Evolutionary conservation across 2,329 filamentous ascomycete genomes (phyloP), one percentile per base, ranked within the genome.

Genomic region (Albifimbria verrucaria): DNA sequence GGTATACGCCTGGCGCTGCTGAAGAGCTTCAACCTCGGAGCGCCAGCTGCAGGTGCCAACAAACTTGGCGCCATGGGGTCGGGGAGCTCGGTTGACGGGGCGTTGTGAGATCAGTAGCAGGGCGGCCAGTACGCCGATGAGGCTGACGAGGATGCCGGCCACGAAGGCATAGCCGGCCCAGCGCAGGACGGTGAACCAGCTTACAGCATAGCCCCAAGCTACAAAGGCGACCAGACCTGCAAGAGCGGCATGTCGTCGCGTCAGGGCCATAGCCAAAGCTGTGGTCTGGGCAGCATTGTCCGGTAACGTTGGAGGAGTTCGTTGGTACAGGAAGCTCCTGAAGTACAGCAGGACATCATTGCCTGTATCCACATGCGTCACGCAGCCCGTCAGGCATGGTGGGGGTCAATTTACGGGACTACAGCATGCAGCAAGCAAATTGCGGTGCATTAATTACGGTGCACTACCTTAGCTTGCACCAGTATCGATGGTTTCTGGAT

Each of bases 141-240:
- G 65, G 47, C 86, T 74, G 57, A 85, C 65, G 57, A 87, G 62
- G 58, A 80, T 75, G 59, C 94, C 93, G 59, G 82, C 73, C 59
- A 88, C 75, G 69, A 97, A 91, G 62, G 92, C 90, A 72, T 96
- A 89, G 63, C 89, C 90, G 42, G 90, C 79, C 81, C 89, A 96
- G 69, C 91, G 90, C 60, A 97, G 77, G 55, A 85, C 76, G 25
- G 93, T 92, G 63, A 92, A 78, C 86, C 89, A 95, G 75, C 89
- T 86, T 61, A 90, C 87, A 55, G 88, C 81, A 69, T 92, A 87
- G 57, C 90, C 89, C 93, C 93, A 97, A 68, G 90, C 87, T 69
- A 97, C 77, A 72, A 96, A 90, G 70, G 79, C 81, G 70, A 80
- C 85, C 68, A 88, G 70, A 70, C 80, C 81, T 69, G 85, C 85